These are phyloP conservation scores for Vicia villosa DNA, from an alignment of 306 rosid species.

Conservation along the genomic window DNA sequence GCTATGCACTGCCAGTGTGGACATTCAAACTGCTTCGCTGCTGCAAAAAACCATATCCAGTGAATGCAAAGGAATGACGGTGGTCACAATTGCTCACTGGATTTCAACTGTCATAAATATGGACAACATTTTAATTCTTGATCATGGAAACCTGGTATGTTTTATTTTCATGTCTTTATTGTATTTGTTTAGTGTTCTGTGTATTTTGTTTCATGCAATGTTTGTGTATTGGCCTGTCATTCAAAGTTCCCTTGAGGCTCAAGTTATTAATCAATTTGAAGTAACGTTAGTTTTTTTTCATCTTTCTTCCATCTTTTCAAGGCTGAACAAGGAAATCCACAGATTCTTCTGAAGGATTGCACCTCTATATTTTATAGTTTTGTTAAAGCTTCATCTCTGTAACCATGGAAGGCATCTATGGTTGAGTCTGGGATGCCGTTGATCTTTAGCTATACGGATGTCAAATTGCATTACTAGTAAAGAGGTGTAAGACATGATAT, in stretches of 20 bases:
- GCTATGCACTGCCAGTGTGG: constrained; percentile 91
- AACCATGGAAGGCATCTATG: constrained; percentile 27
- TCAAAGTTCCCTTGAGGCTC: background rate
- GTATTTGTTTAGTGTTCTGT: background rate
- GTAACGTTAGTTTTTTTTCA: background rate
- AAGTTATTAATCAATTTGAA: constrained; percentile 20
- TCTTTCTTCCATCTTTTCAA: constrained; percentile 13
- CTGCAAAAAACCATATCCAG: constrained; percentile 75
- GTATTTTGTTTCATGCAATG: background rate
- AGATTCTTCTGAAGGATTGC: constrained; percentile 56
- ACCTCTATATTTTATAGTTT: constrained; percentile 68
- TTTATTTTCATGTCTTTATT: constrained; percentile 8
- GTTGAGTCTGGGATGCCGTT: background rate
- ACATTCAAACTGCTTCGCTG: constrained; percentile 77
- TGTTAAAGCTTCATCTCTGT: constrained; percentile 75
- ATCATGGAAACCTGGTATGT: constrained; percentile 78
- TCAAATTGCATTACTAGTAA: background rate
- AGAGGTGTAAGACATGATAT: background rate
- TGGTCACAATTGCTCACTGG: too few species aligned
- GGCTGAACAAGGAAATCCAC: constrained; percentile 88
- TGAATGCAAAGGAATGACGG: too few species aligned
- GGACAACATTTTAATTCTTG: too few species aligned
- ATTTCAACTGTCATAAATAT: too few species aligned
- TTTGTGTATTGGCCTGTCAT: constrained; percentile 19
- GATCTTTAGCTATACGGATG: constrained; percentile 6